Conservation (phyloP, 129 eudicot species). For the Arctium lappa region DNA sequence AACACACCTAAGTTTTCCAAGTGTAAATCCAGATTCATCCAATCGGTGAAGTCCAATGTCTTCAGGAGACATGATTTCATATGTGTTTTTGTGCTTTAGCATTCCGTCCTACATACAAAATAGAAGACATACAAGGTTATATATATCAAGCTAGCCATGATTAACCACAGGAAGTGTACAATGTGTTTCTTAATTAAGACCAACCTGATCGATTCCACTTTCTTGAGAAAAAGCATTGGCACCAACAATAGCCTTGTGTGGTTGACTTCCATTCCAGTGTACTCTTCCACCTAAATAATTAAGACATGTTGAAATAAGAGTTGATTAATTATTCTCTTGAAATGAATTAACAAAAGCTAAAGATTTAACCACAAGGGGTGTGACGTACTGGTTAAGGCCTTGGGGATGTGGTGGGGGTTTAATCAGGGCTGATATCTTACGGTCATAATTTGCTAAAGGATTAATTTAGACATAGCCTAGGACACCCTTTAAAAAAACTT, state of each 20-base stretch:
- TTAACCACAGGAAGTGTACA: no score
- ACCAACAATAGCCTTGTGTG: conserved; percentile 96
- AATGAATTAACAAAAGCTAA: no score
- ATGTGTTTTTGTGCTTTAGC: conserved; percentile 76
- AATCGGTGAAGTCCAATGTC: conserved; percentile 86
- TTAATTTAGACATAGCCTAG: no score
- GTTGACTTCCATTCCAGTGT: conserved; percentile 80
- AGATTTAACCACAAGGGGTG: no score
- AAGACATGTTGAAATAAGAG: neutral
- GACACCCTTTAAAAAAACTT: no score
- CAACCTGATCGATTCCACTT: conserved; percentile 98
- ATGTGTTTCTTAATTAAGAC: neutral
- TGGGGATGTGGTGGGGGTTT: no score
- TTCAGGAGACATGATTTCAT: conserved; percentile 91
- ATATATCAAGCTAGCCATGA: no score
- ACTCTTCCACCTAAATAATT: conserved; percentile 69
- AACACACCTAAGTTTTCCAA: conserved; percentile 78
- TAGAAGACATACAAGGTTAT: no score
- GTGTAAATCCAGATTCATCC: conserved; percentile 82
- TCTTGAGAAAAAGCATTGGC: conserved; percentile 98
- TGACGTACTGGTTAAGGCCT: no score
- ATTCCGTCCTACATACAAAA: conserved; percentile 66
- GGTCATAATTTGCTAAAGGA: no score
- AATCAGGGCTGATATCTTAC: no score
- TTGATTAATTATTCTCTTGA: no score